These are phyloP conservation scores for Geotrichum klebahnii DNA, from an alignment of 1,139 yeast species.

Conservation along the genomic window DNA sequence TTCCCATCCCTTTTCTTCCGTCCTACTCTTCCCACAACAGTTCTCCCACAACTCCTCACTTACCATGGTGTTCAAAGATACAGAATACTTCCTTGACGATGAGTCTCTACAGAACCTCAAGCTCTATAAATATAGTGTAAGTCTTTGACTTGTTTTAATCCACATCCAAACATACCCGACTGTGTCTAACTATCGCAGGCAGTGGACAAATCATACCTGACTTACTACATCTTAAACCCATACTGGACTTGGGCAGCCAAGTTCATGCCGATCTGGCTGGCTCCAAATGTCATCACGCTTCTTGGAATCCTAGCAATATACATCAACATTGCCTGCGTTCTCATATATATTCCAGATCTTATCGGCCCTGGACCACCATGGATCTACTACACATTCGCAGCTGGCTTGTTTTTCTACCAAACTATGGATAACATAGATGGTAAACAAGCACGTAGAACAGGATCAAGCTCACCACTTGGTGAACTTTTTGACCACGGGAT, in stretches of 20 bases:
- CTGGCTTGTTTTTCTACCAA: constrained; percentile 71
- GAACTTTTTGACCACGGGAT: constrained; percentile 79
- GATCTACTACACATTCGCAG: constrained; percentile 64
- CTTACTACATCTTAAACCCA: constrained; percentile 59
- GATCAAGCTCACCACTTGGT: constrained; percentile 74
- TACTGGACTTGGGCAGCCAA: constrained; percentile 69
- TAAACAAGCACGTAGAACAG: constrained; percentile 72
- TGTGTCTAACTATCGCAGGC: no score
- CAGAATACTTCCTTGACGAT: constrained; percentile 22
- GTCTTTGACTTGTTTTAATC: background rate
- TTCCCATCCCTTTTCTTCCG: no score
- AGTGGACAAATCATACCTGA: constrained; percentile 64
- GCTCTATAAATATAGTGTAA: constrained; percentile 19
- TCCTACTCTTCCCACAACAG: background rate
- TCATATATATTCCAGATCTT: constrained; percentile 59
- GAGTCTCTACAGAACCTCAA: constrained; percentile 17
- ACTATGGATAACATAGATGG: constrained; percentile 86
- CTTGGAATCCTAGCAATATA: constrained; percentile 60
- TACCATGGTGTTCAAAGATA: constrained; percentile 16
- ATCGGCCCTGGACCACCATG: constrained; percentile 54
- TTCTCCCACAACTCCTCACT: background rate
- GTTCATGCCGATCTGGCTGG: constrained; percentile 68
- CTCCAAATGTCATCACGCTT: constrained; percentile 72
- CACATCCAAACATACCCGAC: no score
- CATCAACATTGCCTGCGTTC: constrained; percentile 50